Evolutionary conservation across 768 basidiomycete genomes (phyloP).

Genomic region (Paxillus ammoniavirescens): DNA sequence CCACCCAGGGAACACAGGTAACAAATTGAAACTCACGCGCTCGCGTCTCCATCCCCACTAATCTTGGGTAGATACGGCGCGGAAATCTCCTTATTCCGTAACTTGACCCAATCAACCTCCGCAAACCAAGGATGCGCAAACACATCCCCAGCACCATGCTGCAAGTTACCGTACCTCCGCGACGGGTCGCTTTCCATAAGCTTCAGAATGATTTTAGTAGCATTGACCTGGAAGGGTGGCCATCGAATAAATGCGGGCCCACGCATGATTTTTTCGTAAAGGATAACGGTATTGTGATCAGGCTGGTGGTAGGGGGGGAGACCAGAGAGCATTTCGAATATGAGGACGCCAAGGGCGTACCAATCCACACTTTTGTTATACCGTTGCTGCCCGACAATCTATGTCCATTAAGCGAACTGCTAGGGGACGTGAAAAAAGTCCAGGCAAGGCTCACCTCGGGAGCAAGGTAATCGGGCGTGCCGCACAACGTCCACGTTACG

Average conservation of each 20-base stretch:
- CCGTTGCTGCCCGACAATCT: constrained; percentile 78
- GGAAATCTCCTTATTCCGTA: constrained; percentile 82
- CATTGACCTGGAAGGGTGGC: constrained; percentile 73
- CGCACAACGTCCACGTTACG: constrained; percentile 94
- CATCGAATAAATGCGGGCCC: constrained; percentile 77
- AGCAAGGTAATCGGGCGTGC: constrained; percentile 95
- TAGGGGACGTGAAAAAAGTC: constrained; percentile 17
- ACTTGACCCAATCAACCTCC: constrained; percentile 88
- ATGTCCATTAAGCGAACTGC: constrained; percentile 9
- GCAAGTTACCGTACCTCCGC: constrained; percentile 86
- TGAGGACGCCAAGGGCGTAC: constrained; percentile 97
- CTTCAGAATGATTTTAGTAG: constrained; percentile 86
- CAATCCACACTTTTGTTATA: constrained; percentile 98
- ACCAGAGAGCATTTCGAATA: constrained; percentile 97
- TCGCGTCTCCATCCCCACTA: constrained; percentile 90
- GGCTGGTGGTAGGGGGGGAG: constrained; percentile 92
- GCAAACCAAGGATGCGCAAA: constrained; percentile 92
- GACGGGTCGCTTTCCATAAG: constrained; percentile 89
- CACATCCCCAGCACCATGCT: constrained; percentile 86
- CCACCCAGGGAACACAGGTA: constrained; percentile 7
- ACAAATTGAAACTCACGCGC: constrained; percentile 57
- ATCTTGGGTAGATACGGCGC: constrained; percentile 96
- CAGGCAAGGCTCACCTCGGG: constrained; percentile 66
- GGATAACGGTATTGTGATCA: constrained; percentile 77
- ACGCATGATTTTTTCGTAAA: constrained; percentile 89